Evolutionary conservation across 225 moss, liverwort and hornwort species (phyloP), one percentile per base, ranked within the genome.

Genomic region (Marchantia paleacea): DNA sequence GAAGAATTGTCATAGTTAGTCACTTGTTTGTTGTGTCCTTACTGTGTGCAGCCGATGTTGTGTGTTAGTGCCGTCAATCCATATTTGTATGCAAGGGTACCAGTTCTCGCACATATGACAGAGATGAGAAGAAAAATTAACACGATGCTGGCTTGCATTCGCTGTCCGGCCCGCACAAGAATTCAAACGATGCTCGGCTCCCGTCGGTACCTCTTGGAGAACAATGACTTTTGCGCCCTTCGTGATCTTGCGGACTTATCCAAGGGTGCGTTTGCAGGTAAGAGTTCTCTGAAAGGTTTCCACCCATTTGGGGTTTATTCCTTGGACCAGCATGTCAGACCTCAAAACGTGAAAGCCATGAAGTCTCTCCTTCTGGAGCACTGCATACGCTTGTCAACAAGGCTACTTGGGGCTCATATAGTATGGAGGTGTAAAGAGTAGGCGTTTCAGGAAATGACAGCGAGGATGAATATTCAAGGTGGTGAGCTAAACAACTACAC

Each of bases 1-100:
- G 12, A 54, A 53, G 24, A 0, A 50, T 53, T 6, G 54, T n/a
- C 53, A 20, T 7, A 74, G 54, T 26, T 24, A 53, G 74, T 74
- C 20, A 75, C 54, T 51, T 26, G 18, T 62, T 22, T 48, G 19
- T 62, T 28, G 24, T 82, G 20, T 72, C 20, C 53, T 79, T 81
- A 22, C 75, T 84, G 29, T 84, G 83, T 82, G 86, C 93, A 96
- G 91, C 97, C 97, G 72, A 97, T 97, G 97, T 83, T 97, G 80
- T 97, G 97, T 87, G 97, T 93, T 55, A 95, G 95, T 91, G 97
- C 97, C 72, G 92, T 97, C 60, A 97, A 95, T 85, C 97, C 97
- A 71, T 93, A 91, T 80, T 85, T 97, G 22, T 97, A 92, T 85
- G 90, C 89, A 48, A 97, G 93, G 88, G 95, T 97, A 30, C 97